A percentile compares a stretch with the other conserved stretches of the same genome.
These are phyloP conservation scores for Macrolepiota fuliginosa DNA, from an alignment of 768 basidiomycete species.

Conservation along the genomic window DNA sequence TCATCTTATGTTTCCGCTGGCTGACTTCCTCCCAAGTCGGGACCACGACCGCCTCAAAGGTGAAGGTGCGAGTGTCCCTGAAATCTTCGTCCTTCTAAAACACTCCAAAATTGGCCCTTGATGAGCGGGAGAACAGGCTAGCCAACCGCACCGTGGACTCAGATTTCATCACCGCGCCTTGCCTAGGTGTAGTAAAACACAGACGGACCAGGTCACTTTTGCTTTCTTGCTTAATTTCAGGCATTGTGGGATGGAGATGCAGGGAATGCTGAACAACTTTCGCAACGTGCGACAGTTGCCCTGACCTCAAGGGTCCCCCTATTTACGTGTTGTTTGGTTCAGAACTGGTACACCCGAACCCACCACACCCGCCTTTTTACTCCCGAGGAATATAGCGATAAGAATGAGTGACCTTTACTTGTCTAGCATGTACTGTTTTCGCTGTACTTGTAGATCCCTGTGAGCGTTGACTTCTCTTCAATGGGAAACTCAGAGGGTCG, in stretches of 20 bases:
- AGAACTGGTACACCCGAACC: neutral
- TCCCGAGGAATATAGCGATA: neutral
- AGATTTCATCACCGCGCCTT: no score
- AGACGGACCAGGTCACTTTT: neutral
- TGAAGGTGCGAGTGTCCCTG: neutral
- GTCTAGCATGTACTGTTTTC: neutral
- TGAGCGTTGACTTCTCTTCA: no score
- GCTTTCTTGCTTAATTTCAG: neutral
- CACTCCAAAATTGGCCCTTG: neutral
- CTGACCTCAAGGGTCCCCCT: neutral
- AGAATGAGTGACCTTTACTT: neutral
- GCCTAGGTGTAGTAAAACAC: neutral
- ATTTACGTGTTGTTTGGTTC: neutral
- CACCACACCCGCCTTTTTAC: neutral
- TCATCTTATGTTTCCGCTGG: neutral
- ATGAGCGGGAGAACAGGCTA: neutral
- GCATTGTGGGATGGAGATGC: neutral
- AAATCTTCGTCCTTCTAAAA: neutral
- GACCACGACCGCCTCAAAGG: neutral
- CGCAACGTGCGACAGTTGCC: neutral
- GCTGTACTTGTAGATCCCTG: neutral
- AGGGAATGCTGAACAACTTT: neutral
- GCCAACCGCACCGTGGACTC: neutral
- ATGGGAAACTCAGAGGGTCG: no score
- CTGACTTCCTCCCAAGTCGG: neutral